phyloP scores from a whole-genome alignment of 2,329 filamentous ascomycete genomes.

The Phyllosticta citribraziliensis region DNA sequence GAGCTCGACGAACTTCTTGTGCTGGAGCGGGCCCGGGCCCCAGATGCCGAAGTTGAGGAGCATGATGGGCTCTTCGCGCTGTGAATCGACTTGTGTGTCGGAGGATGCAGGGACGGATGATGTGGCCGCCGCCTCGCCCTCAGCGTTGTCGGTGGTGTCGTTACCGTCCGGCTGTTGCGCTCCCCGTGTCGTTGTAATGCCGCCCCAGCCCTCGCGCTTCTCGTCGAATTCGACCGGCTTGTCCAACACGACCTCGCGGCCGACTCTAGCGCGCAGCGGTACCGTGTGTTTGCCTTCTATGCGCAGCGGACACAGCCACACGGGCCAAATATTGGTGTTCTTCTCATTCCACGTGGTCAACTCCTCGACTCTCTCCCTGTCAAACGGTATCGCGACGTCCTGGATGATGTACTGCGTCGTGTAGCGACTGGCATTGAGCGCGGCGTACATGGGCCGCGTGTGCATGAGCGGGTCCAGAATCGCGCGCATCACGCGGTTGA shows the following conservation, averaged over 20 bases:
- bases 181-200: too few species aligned
- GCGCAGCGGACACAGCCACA: slow-evolving; percentile 50
- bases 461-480: slow-evolving; percentile 52
- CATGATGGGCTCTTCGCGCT: neutral
- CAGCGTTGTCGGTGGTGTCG: neutral
- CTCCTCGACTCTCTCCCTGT: slow-evolving; percentile 31
- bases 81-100: too few species aligned
- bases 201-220: neutral
- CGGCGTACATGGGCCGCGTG: slow-evolving; percentile 53
- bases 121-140: too few species aligned
- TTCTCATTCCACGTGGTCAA: slow-evolving; percentile 45
- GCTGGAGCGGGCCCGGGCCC: slow-evolving; percentile 58
- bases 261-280: slow-evolving; percentile 3
- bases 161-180: neutral
- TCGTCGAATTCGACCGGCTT: neutral
- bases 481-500: slow-evolving; percentile 50
- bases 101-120: too few species aligned
- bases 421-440: slow-evolving; percentile 49
- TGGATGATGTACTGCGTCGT: slow-evolving; percentile 51
- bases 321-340: slow-evolving; percentile 42
- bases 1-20: slow-evolving; percentile 51
- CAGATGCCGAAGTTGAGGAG: slow-evolving; percentile 56
- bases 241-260: neutral
- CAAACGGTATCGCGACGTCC: slow-evolving; percentile 50
- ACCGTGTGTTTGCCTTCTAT: slow-evolving; percentile 15